These are phyloP conservation scores for Canariomyces notabilis DNA, from an alignment of 2,329 filamentous ascomycete genomes.

Conservation along the genomic window DNA sequence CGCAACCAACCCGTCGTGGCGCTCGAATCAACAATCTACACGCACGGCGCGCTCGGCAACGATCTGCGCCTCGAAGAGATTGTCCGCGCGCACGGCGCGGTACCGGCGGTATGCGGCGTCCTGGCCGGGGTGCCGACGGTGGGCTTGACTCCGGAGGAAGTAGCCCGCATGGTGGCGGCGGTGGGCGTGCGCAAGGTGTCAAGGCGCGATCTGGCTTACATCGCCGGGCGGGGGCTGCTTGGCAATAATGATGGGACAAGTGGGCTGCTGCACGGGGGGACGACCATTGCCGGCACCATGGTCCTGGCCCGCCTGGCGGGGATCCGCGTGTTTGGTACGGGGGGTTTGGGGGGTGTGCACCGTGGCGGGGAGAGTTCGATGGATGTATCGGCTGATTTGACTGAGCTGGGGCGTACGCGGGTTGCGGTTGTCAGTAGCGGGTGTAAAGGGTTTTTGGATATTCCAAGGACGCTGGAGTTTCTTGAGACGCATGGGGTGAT, in stretches of 20 bases:
- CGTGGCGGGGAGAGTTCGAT: constrained; percentile 79
- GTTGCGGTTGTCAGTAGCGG: constrained; percentile 86
- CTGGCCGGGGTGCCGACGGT: constrained; percentile 78
- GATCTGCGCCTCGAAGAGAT: constrained; percentile 68
- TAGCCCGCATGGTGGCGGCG: constrained; percentile 68
- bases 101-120: constrained; percentile 88
- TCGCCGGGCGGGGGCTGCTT: constrained; percentile 59
- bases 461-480: constrained; percentile 78
- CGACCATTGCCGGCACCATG: constrained; percentile 92
- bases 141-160: constrained; percentile 67
- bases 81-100: constrained; percentile 72
- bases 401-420: constrained; percentile 82
- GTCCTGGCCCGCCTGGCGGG: constrained; percentile 79
- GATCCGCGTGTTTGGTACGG: constrained; percentile 90
- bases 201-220: constrained; percentile 76
- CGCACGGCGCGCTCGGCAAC: constrained; percentile 80
- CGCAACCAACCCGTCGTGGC: constrained; percentile 80
- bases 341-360: constrained; percentile 91
- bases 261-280: constrained; percentile 87
- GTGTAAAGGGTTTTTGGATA: constrained; percentile 94
- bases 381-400: constrained; percentile 93
- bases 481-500: constrained; percentile 69
- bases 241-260: constrained; percentile 49
- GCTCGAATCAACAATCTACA: constrained; percentile 94
- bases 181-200: constrained; percentile 78